Evolutionary conservation across 1,284 basidiomycete genomes (phyloP), one percentile per base, ranked within the genome.

Genomic region (Heimioporus retisporus): DNA sequence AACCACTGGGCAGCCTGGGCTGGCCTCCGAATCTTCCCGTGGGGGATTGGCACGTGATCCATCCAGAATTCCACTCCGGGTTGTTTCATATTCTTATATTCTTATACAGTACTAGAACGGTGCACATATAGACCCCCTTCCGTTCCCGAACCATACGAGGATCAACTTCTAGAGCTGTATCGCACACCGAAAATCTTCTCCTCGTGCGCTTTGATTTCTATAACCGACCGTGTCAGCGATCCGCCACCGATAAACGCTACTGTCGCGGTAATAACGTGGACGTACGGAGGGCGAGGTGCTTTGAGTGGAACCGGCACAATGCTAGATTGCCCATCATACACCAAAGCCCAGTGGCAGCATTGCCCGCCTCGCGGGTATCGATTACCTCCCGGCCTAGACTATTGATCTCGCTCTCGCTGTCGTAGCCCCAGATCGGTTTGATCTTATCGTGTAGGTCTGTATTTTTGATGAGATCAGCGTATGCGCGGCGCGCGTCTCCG

Each of bases 351-450:
- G 65, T 89, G 73, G 63, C 50, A 40, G 59, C 61, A 16, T 71
- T 50, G 0, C 64, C 68, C 6, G 69, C 64, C 43, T 68, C 56
- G 25, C 84, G 81, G 1, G 83, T 79, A 15, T 88, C 35, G 8
- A 35, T 89, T 25, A 86, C 77, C 68, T 87, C 84, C 40, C 87
- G 80, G 78, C 83, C 89, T 8, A 82, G 78, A 4, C 86, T 84
- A 18, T 84, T 81, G 19, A 91, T 72, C 77, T 94, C 91, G 15
- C 90, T 90, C 75, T 93, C 91, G 14, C 79, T 75, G 72, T 92
- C 83, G 31, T 90, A 70, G 0, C 90, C 89, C 90, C 91, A 93
- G 60, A 93, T 80, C 0, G 80, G 82, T 46, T 80, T 55, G 25
- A 79, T 55, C 54, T 76, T 67, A 46, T 68, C 68, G 13, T 75